Conservation (phyloP, 1,139 yeast species). For the Suhomyces wounanorum region DNA sequence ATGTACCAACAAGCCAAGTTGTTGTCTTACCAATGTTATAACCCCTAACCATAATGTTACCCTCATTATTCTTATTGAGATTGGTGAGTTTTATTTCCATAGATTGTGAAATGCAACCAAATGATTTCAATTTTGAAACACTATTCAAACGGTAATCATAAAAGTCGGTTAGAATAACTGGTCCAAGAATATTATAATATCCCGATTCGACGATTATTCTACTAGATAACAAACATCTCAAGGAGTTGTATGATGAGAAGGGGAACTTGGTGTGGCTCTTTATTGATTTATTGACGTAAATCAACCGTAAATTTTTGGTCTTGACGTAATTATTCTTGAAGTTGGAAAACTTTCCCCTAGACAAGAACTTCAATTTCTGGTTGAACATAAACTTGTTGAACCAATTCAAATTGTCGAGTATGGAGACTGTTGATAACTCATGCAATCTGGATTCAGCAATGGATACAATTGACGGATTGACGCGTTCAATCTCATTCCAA, state of each 20-base stretch:
- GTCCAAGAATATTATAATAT: constrained; percentile 53
- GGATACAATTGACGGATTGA: constrained; percentile 30
- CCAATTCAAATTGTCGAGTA: constrained; percentile 14
- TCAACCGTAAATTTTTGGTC: constrained; percentile 34
- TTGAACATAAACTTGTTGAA: constrained; percentile 19
- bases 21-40: constrained; percentile 60
- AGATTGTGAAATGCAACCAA: constrained; percentile 54
- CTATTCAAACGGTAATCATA: constrained; percentile 58
- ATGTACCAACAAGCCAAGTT: constrained; percentile 18
- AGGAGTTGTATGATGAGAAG: constrained; percentile 37
- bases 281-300: constrained; percentile 38
- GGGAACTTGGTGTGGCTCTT: constrained; percentile 18
- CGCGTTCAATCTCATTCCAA: constrained; percentile 16
- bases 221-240: constrained; percentile 50
- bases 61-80: constrained; percentile 36
- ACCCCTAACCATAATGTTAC: constrained; percentile 61
- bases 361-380: constrained; percentile 26
- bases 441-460: constrained; percentile 19
- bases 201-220: constrained; percentile 57
- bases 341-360: constrained; percentile 34
- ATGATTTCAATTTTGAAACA: constrained; percentile 20
- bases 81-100: constrained; percentile 50
- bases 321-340: constrained; percentile 6
- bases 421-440: constrained; percentile 7
- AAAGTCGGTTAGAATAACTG: constrained; percentile 57